phyloP scores from a whole-genome alignment of 1,139 yeast genomes.

The Geotrichum citri-aurantii region DNA sequence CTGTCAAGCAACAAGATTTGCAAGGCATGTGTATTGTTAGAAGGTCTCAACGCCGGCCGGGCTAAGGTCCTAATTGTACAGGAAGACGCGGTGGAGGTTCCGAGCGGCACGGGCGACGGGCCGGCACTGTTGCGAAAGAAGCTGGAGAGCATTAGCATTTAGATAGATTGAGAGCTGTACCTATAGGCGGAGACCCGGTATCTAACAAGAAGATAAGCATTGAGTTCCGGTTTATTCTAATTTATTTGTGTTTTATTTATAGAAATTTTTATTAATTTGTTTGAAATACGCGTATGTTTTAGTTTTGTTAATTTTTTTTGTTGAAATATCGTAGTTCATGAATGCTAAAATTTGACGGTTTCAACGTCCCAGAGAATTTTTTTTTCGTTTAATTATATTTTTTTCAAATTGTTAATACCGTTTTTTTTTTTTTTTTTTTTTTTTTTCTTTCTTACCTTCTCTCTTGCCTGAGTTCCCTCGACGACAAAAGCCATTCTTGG shows the following conservation, averaged over 20 bases:
- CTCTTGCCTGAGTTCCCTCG: not conserved
- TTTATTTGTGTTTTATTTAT: not conserved
- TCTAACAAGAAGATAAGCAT: not conserved
- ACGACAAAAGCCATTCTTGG: not conserved
- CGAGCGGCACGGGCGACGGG: constrained; percentile 44
- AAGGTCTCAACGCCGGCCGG: constrained; percentile 74
- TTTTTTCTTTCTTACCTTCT: not conserved
- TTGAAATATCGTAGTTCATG: no score
- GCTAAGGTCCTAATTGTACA: constrained; percentile 33
- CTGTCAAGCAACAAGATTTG: constrained; percentile 82
- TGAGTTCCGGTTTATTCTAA: not conserved
- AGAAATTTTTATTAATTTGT: not conserved
- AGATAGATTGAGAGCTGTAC: not conserved
- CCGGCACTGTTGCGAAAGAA: constrained; percentile 65
- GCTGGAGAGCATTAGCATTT: constrained; percentile 40
- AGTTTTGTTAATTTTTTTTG: no score
- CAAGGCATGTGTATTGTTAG: constrained; percentile 85
- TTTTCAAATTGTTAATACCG: no score
- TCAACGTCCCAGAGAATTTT: not conserved
- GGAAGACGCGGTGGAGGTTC: constrained; percentile 38
- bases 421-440: not conserved
- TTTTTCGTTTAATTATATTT: no score
- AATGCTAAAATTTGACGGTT: not conserved
- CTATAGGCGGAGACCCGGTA: not conserved
- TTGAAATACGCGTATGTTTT: no score